These are phyloP conservation scores for Casuarina equisetifolia DNA, from an alignment of 306 rosid genomes.

Conservation along the genomic window DNA sequence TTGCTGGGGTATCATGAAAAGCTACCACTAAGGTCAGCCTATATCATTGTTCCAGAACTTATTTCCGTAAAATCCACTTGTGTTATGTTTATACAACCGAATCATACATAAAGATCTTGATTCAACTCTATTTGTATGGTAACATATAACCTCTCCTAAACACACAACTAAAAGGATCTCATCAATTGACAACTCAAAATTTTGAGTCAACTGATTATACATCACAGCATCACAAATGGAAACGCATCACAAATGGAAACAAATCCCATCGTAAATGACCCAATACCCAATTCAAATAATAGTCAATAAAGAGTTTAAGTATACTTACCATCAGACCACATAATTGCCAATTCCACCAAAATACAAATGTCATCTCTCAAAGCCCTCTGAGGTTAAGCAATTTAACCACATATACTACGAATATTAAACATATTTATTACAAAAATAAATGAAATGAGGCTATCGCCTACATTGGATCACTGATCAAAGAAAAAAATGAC, in stretches of 20 bases:
- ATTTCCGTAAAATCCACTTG: background rate
- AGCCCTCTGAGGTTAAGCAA: background rate
- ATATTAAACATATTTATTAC: background rate
- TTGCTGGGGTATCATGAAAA: background rate
- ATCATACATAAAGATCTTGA: background rate
- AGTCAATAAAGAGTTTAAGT: background rate
- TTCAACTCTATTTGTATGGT: background rate
- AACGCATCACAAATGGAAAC: background rate
- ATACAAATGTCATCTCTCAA: background rate
- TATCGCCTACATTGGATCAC: background rate
- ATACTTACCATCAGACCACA: background rate
- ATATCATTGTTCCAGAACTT: background rate
- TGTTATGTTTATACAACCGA: background rate
- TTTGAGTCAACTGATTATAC: background rate
- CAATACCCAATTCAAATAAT: background rate
- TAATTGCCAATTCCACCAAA: background rate
- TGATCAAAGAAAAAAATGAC: background rate
- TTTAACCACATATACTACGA: background rate
- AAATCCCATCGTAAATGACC: background rate
- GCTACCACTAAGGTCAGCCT: background rate
- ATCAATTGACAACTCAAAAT: background rate
- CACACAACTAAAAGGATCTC: background rate
- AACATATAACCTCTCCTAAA: background rate
- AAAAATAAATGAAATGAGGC: background rate
- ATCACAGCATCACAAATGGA: background rate